Evolutionary conservation across 169 alveolate species (phyloP), one percentile per base, ranked within the genome.

Genomic region (Babesia ovis): DNA sequence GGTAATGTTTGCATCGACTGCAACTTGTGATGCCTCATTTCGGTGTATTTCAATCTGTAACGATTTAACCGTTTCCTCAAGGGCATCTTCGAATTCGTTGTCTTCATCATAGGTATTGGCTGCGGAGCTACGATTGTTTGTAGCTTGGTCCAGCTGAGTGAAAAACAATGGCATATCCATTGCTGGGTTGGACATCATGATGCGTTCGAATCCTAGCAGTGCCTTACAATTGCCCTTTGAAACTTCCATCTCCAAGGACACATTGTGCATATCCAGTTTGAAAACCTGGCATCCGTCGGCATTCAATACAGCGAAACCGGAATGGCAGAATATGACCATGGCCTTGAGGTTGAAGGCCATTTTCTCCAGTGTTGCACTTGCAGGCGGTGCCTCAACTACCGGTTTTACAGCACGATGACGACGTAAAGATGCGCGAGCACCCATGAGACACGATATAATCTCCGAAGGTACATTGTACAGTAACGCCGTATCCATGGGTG

Each of bases 401-500:
- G 64, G 62, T 27, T 45, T 57, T 8, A 23, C 37, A 6, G 27
- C 55, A n/a, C 73, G 39, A 23, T 22, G 12, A 35, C 68, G 53
- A 16, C 58, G 60, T 32, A 37, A 23, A 1, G 68, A 57, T 25
- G 74, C 70, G 32, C 59, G 45, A 0, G 68, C 70, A 0, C 70
- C 70, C 37, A 51, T 37, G 5, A 75, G 27, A 18, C 68, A 60
- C 22, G 69, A 45, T 2, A 51, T 42, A 35, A 89, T 67, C 42
- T 92, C 86, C 22, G 91, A 75, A 11, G 93, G 94, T 14, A 91
- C 91, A 25, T 89, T 85, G 62, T 85, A 58, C 46, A 91, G 83
- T 27, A 85, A 79, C 35, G 88, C 86, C 16, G 91, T 79, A 41
- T 94, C 93, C 56, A 88, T 84, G 8, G 95, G 94, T 20, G 85